Conservation (phyloP, 2,329 filamentous ascomycete genomes). For the Xylaria arbuscula region DNA sequence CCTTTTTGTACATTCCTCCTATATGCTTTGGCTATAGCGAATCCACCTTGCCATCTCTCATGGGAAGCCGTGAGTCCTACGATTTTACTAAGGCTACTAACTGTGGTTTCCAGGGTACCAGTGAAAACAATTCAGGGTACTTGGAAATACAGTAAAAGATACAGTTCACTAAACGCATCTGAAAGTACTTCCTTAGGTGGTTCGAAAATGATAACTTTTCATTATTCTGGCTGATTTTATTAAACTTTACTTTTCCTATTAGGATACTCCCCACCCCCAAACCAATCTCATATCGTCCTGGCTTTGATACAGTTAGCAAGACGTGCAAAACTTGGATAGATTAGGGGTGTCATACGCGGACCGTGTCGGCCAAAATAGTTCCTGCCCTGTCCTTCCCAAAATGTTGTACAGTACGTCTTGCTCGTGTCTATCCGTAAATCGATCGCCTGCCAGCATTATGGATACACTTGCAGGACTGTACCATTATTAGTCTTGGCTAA, state of each 20-base stretch:
- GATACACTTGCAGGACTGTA: conserved; percentile 12
- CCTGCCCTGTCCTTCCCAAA: conserved; percentile 9
- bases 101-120: too few relatives aligned
- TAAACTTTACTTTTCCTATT: not conserved
- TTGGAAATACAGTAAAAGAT: too few relatives aligned
- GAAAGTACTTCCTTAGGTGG: too few relatives aligned
- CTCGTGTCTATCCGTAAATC: conserved; percentile 14
- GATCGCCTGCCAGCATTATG: conserved; percentile 18
- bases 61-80: too few relatives aligned
- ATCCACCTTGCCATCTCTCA: too few relatives aligned
- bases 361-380: conserved; percentile 12
- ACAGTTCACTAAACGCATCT: too few relatives aligned
- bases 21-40: too few relatives aligned
- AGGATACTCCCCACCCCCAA: conserved; percentile 8
- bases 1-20: too few relatives aligned
- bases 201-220: too few relatives aligned
- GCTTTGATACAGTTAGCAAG: not conserved
- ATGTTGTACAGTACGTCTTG: conserved; percentile 11
- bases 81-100: too few relatives aligned
- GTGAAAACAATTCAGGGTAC: too few relatives aligned
- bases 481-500: not conserved
- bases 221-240: not conserved
- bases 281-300: conserved; percentile 12
- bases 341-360: conserved; percentile 4
- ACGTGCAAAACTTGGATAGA: not conserved